These are phyloP conservation scores for Penicillium maclennaniae DNA, from an alignment of 495 filamentous ascomycete genomes.

Conservation along the genomic window DNA sequence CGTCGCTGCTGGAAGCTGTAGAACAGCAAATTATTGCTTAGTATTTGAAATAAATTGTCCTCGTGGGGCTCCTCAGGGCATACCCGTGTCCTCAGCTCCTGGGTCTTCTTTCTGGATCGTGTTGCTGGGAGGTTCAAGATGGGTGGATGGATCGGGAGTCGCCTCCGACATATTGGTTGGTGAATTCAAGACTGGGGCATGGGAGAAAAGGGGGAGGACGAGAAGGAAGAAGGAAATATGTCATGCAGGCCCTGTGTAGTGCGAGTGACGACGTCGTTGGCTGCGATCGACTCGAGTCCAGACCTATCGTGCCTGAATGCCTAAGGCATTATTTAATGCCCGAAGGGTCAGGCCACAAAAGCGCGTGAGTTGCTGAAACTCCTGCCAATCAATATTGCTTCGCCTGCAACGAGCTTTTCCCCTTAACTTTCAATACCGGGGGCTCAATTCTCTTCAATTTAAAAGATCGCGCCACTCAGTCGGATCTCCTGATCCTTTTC, in stretches of 20 bases:
- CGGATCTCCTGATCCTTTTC: slow-evolving; percentile 9
- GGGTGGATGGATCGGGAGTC: slow-evolving; percentile 34
- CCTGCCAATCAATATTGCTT: slow-evolving; percentile 26
- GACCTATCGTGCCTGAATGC: slow-evolving; percentile 33
- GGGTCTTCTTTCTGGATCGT: slow-evolving; percentile 67
- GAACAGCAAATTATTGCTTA: background rate
- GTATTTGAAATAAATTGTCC: slow-evolving; percentile 5
- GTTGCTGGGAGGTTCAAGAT: slow-evolving; percentile 63
- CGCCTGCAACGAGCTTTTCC: slow-evolving; percentile 3
- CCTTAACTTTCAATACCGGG: slow-evolving; percentile 3
- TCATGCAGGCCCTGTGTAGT: slow-evolving; percentile 19
- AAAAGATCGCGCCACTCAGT: slow-evolving; percentile 7
- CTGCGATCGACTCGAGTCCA: slow-evolving; percentile 40
- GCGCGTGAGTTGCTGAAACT: slow-evolving; percentile 24
- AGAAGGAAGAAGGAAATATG: slow-evolving; percentile 14
- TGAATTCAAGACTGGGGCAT: slow-evolving; percentile 16
- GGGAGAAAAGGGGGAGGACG: slow-evolving; percentile 13
- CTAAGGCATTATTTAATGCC: slow-evolving; percentile 25
- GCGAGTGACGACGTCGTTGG: slow-evolving; percentile 29
- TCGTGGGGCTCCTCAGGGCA: slow-evolving; percentile 13
- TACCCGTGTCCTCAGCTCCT: slow-evolving; percentile 81
- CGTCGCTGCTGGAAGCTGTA: slow-evolving; percentile 61
- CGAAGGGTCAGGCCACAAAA: slow-evolving; percentile 7
- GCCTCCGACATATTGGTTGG: slow-evolving; percentile 40
- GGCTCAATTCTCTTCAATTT: slow-evolving; percentile 8